Evolutionary conservation across 306 rosid genomes (phyloP), one percentile per base, ranked within the genome.

Genomic region (Cucurbita ficifolia): DNA sequence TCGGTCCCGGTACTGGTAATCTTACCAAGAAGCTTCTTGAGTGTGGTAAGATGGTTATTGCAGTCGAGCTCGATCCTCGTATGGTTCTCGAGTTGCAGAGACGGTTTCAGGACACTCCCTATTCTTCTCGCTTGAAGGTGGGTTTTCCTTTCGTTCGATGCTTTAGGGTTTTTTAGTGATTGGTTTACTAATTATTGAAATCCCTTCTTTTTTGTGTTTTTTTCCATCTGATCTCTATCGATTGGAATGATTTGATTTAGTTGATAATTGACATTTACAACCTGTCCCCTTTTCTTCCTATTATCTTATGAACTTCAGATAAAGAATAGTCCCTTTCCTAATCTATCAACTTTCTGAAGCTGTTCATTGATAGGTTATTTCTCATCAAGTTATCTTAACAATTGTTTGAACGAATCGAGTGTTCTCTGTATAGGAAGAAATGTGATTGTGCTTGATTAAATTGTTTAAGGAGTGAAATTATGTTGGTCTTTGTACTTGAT

Each of bases 81-180:
- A 93, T 93, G 98, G 96, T 93, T 76, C 92, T 90, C 64, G 98
- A 93, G 83, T 79, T 93, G 16, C 88, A 88, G 61, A 60, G 86
- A 14, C 90, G 96, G 0, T 93, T 90, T 55, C 96, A 90, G 83
- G 93, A 92, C 38, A 84, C 91, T 6, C 96, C 96, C 43, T 76
- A 54, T 53, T 80, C 96, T 54, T 84, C 33, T 55, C 88, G 96
- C 50, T 84, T 93, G 80, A 87, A 84, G 87, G 98, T 88, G 33
- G 3, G 4, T 56, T 8, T 8, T 10, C 17, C 1, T 16, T 52
- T 51, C 9, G 3, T 42, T 72, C 38, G 17, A 53, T 18, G 29
- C 58, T 53, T 52, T 52, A 52, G 57, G 24, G 3, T 49, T 49
- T 4, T 13, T 13, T 0, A 22, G 35, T 21, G 13, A 21, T n/a